Evolutionary conservation across 2,329 filamentous ascomycete species (phyloP), one percentile per base, ranked within the genome.

Genomic region (Fusarium sp.): DNA sequence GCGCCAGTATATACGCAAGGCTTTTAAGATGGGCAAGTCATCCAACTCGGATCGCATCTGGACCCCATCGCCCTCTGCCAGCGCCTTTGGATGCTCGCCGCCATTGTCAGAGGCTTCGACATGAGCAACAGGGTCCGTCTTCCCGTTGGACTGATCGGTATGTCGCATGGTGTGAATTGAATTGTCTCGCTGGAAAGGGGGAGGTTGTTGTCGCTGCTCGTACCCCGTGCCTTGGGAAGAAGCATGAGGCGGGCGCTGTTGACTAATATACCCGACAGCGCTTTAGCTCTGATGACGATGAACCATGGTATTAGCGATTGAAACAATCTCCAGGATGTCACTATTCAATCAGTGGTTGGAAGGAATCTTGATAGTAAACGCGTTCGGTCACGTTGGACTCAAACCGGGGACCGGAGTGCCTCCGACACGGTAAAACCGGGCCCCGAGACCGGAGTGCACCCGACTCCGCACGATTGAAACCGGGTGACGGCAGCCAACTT

Each of bases 71-170:
- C 56, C 57, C 5, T 59, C 54, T 24, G 63, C 63, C 31, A 66
- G 8, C 10, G 57, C 63, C 63, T 95, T 97, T 0, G 95, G 95
- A 62, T 27, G 54, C 7, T 95, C 89, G 78, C 93, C 89, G 78
- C 93, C 60, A 52, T 62, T 62, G 40, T 62, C 60, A 10, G 27
- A 34, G 10, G 14, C 29, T 42, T 47, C 58, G 40, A 47, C 13
- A 45, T 62, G 38, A 37, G n/a, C n/a, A 20, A 20, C n/a, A n/a
- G 40, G 42, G 31, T 20, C 20, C 31, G 5, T 18, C 40, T 50
- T 62, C 22, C 96, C 34, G 90, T 29, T 56, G 52, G 52, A 56
- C 6, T 56, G 16, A 14, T 37, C 31, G 31, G 29, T 37, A 16
- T 31, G 54, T 35, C n/a, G 29, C 54, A 57, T 57, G 54, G 54